Evolutionary conservation across 495 filamentous ascomycete species (phyloP), one percentile per base, ranked within the genome.

Genomic region (Mytilinidion resinicola): DNA sequence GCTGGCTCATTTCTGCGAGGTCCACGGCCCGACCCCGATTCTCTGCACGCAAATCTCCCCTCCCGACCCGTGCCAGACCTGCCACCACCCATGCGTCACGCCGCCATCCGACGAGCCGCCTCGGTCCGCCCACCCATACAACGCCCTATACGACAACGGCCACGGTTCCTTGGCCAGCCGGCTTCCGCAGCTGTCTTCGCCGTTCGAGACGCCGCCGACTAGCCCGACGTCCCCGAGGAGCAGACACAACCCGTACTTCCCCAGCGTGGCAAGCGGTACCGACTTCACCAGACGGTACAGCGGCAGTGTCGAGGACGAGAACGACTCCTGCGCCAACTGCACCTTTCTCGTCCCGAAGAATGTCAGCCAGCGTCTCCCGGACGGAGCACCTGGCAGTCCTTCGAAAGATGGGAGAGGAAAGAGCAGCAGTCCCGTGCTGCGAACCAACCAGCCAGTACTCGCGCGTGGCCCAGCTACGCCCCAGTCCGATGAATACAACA

Each of bases 1-100:
- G 70, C 82, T 96, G 64, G 91, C 91, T 68, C 91, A 96, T 76
- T 96, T 95, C 73, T 96, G 91, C 78, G 91, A 96, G 73, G 79
- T 90, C 66, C 91, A 96, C 79, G 91, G 91, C 59, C 91, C 91
- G 11, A 96, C 91, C 50, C 93, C 91, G 52, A 85, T 96, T 72
- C 88, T 96, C 74, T 95, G 95, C 71, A 96, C 91, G 54, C 90
- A 96, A 74, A 86, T 88, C 50, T 76, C 88, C 21, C 25, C 25
- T 30, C 87, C 89, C 1, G 85, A 90, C 44, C 78, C 85, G 51
- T 96, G 91, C 68, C 71, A 77, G 54, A 82, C 85, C 70, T 96
- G 91, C 69, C 83, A 75, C 34, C 34, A 37, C 67, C 81, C 84
- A 46, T 77, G 78, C 48, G 70, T 67, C 2, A 66, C 63, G 21